Conservation (phyloP, 768 basidiomycete genomes). For the Omphalotus guepiniiformis region DNA sequence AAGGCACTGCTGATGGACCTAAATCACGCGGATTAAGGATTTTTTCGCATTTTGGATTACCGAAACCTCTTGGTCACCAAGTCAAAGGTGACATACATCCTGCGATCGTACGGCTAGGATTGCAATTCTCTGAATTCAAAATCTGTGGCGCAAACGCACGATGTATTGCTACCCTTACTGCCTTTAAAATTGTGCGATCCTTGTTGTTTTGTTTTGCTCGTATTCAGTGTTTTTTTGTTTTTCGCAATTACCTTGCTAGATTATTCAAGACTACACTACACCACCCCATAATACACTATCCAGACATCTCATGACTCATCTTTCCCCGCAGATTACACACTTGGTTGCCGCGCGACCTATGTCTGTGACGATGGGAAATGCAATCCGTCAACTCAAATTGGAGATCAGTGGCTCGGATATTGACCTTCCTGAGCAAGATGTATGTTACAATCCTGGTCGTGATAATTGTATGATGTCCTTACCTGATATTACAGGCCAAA, state of each 20-base stretch:
- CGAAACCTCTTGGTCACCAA: constrained; percentile 48
- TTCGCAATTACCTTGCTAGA: constrained; percentile 37
- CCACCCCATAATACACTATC: constrained; percentile 85
- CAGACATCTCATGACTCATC: constrained; percentile 85
- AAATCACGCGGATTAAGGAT: constrained; percentile 59
- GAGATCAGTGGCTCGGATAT: constrained; percentile 92
- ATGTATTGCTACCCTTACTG: constrained; percentile 86
- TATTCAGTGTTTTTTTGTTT: background rate
- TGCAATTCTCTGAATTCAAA: constrained; percentile 89
- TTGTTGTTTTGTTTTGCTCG: constrained; percentile 9
- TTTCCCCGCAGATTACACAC: constrained; percentile 91
- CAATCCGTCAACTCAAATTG: constrained; percentile 89
- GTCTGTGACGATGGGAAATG: constrained; percentile 93
- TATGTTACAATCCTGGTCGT: constrained; percentile 27
- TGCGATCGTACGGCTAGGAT: constrained; percentile 76
- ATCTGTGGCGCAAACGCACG: constrained; percentile 94
- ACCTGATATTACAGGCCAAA: constrained; percentile 63
- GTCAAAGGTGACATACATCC: constrained; percentile 90
- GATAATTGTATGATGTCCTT: constrained; percentile 4
- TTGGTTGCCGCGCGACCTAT: constrained; percentile 84
- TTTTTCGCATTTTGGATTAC: constrained; percentile 82
- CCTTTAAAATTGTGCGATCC: constrained; percentile 80
- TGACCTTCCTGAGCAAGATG: constrained; percentile 94
- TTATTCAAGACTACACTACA: constrained; percentile 87
- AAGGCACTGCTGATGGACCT: constrained; percentile 32